Evolutionary conservation across 805 yeast genomes (phyloP).

Genomic region (Candida rishiriensis): DNA sequence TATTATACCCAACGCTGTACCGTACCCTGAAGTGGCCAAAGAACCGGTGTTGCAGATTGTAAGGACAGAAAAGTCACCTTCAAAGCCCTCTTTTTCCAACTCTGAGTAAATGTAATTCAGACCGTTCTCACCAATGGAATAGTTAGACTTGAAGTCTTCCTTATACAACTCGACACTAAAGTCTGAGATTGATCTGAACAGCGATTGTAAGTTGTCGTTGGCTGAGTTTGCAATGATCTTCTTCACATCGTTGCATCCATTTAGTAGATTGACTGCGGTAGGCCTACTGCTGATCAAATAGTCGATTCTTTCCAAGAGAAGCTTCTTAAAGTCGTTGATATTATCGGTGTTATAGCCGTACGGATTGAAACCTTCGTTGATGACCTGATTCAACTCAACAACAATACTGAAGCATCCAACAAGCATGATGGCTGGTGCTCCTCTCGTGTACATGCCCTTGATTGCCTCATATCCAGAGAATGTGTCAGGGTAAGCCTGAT

Average conservation of each 20-base stretch:
- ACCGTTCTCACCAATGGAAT: conserved; percentile 76
- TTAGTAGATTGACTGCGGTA: conserved; percentile 88
- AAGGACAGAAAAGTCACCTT: conserved; percentile 71
- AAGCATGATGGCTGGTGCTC: conserved; percentile 98
- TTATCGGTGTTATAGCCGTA: conserved; percentile 23
- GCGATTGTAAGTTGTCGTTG: conserved; percentile 14
- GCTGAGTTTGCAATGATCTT: conserved; percentile 6
- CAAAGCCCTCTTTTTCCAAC: conserved; percentile 43
- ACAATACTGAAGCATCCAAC: conserved; percentile 85
- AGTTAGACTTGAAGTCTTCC: conserved; percentile 76
- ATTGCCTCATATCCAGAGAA: conserved; percentile 80
- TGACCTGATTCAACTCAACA: conserved; percentile 50
- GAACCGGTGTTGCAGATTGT: conserved; percentile 97
- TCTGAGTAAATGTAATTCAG: conserved; percentile 53
- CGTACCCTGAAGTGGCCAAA: conserved; percentile 94
- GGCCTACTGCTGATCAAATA: conserved; percentile 78
- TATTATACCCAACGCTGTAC: conserved; percentile 92
- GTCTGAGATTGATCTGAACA: conserved; percentile 32
- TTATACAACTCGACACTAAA: conserved; percentile 57
- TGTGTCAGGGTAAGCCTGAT: conserved; percentile 55
- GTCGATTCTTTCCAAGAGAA: conserved; percentile 48
- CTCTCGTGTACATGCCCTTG: conserved; percentile 88
- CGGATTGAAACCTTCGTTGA: conserved; percentile 24
- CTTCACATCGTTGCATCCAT: conserved; percentile 59
- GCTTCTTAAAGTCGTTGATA: conserved; percentile 29